Evolutionary conservation across 2,329 filamentous ascomycete species (phyloP), one percentile per base, ranked within the genome.

Genomic region (Paraphaeosphaeria sporulosa): DNA sequence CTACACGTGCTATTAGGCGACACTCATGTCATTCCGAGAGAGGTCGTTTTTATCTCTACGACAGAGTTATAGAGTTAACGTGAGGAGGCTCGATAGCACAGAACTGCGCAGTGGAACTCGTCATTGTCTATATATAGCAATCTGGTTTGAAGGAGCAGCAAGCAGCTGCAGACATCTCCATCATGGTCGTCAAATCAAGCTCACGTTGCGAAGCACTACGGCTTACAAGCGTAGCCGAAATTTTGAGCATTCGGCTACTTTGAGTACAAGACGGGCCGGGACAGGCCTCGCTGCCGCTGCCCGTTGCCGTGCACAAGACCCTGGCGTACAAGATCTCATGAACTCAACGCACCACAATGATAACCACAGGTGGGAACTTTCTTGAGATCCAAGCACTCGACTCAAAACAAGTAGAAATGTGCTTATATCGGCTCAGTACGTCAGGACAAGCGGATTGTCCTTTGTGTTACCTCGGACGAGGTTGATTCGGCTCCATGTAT

Each of bases 231-330:
- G 3, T 27, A 32, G 48, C 32, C 21, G 49, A 32, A 25, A 40
- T 19, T 40, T 52, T 34, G 40, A 40, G 49, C 49, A 27, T 42
- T 52, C 34, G 49, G 49, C 13, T n/a, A 9, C n/a, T 23, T 17
- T 27, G 36, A 21, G 38, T 38, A 32, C 50, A 19, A 42, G 36
- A 30, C 19, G 15, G 21, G 49, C 51, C 25, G 36, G n/a, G 17
- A 13, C 51, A 54, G 51, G 19, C 38, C 51, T 54, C 38, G 51
- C 38, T 44, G 38, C 48, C 48, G 19, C 19, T 32, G 21, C 17
- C 19, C 25, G 48, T 23, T 30, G 9, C 32, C 23, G 32, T n/a
- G 17, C 51, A 54, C 51, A 23, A 32, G 51, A 44, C 51, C 38
- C 51, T 54, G 51, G 38, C 51, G 51, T 44, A 54, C 38, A 54